phyloP scores from a whole-genome alignment of 495 filamentous ascomycete genomes.

The Neurospora pannonica region DNA sequence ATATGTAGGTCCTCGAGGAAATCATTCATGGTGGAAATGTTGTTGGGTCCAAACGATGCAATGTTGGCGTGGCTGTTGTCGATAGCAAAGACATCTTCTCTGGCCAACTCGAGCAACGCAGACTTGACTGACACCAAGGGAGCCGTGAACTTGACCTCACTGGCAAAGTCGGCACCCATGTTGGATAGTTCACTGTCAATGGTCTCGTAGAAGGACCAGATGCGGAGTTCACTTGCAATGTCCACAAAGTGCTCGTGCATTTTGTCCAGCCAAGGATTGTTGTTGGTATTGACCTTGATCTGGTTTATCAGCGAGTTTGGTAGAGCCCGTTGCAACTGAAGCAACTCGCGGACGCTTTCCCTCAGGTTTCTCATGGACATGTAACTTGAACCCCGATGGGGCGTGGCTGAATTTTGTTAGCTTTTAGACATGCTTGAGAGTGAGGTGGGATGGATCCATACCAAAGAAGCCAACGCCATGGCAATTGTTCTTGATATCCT shows the following conservation, averaged over 20 bases:
- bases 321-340: conserved; percentile 46
- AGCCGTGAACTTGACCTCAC: conserved; percentile 39
- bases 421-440: not conserved
- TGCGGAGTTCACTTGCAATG: conserved; percentile 50
- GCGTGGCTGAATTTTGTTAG: conserved; percentile 36
- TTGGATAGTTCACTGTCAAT: conserved; percentile 49
- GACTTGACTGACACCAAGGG: conserved; percentile 56
- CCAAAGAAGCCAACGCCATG: conserved; percentile 55
- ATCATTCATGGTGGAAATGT: conserved; percentile 35
- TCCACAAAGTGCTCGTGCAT: conserved; percentile 49
- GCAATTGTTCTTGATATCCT: conserved; percentile 43
- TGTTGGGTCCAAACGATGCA: conserved; percentile 46
- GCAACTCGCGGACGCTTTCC: conserved; percentile 42
- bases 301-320: conserved; percentile 40
- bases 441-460: conserved; percentile 11
- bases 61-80: conserved; percentile 49
- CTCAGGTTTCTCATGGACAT: conserved; percentile 48
- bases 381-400: conserved; percentile 57
- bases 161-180: conserved; percentile 11
- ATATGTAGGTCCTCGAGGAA: conserved; percentile 42
- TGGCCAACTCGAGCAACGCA: conserved; percentile 43
- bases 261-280: conserved; percentile 35
- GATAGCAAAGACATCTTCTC: conserved; percentile 47
- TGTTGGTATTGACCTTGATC: conserved; percentile 29
- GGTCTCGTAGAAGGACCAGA: conserved; percentile 62